These are phyloP conservation scores for Prinsepia uniflora DNA, from an alignment of 306 rosid species.

Conservation along the genomic window DNA sequence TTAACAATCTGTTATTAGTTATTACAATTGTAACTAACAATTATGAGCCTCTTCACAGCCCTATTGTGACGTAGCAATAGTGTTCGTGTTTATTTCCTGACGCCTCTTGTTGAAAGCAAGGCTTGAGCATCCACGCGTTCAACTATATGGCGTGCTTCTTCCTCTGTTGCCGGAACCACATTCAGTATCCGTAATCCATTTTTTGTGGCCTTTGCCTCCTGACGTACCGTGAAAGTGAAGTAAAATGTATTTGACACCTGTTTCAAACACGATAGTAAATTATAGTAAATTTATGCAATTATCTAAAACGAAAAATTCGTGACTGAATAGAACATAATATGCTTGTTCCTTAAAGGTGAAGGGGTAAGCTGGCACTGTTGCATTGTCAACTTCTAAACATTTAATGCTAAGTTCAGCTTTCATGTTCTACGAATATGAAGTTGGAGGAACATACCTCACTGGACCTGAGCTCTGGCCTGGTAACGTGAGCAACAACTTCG, in stretches of 20 bases:
- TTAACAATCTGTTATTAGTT: not conserved
- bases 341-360: not conserved
- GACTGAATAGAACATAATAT: not conserved
- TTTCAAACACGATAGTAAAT: not conserved
- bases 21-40: not conserved
- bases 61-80: not conserved
- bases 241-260: conserved; percentile 83
- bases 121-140: conserved; percentile 81
- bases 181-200: conserved; percentile 54
- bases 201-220: conserved; percentile 64
- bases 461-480: conserved; percentile 82
- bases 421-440: conserved; percentile 6
- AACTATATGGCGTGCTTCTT: conserved; percentile 77
- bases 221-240: conserved; percentile 81
- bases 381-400: not conserved
- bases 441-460: conserved; percentile 60
- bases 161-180: conserved; percentile 93
- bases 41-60: not conserved
- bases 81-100: not conserved
- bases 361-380: not conserved
- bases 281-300: not conserved
- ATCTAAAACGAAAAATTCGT: not conserved
- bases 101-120: conserved; percentile 27
- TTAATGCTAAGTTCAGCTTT: not conserved
- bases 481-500: conserved; percentile 97